Conservation (phyloP, 2,329 filamentous ascomycete genomes). For the Pestalotiopsis sp. region DNA sequence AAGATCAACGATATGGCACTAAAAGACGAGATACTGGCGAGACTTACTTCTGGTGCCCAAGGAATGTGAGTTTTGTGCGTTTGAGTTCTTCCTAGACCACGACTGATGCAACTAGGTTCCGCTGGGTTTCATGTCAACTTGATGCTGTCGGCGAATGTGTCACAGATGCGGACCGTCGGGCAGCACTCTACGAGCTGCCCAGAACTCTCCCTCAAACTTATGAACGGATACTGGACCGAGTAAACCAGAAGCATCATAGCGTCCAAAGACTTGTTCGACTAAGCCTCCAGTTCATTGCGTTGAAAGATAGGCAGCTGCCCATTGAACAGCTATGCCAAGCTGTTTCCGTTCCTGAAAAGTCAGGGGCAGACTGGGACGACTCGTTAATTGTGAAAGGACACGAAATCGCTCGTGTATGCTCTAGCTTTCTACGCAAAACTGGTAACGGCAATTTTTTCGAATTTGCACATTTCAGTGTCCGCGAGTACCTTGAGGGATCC, state of each 20-base stretch:
- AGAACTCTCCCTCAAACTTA: not conserved
- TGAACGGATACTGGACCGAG: not conserved
- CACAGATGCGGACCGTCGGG: not conserved
- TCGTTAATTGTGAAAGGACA: not conserved
- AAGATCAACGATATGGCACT: not conserved
- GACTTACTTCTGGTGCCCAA: not conserved
- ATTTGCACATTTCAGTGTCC: not conserved
- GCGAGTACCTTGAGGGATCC: not conserved
- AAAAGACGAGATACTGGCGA: not conserved
- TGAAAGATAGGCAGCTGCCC: not conserved
- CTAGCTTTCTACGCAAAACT: not conserved
- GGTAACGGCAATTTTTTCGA: not conserved
- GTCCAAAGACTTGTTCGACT: not conserved
- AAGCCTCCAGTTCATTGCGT: not conserved
- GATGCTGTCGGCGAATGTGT: not conserved
- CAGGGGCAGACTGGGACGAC: not conserved
- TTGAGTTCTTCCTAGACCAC: fast-evolving
- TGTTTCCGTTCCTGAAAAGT: not conserved
- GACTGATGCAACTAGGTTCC: not conserved
- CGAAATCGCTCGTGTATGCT: not conserved
- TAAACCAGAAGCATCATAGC: not conserved
- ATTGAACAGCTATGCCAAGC: not conserved
- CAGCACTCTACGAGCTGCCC: not conserved
- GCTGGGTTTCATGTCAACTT: not conserved
- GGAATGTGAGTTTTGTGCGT: not conserved